A percentile compares a stretch with the other conserved stretches of the same genome.
Conservation (phyloP, 2,329 filamentous ascomycete genomes). For the Seiridium cupressi region DNA sequence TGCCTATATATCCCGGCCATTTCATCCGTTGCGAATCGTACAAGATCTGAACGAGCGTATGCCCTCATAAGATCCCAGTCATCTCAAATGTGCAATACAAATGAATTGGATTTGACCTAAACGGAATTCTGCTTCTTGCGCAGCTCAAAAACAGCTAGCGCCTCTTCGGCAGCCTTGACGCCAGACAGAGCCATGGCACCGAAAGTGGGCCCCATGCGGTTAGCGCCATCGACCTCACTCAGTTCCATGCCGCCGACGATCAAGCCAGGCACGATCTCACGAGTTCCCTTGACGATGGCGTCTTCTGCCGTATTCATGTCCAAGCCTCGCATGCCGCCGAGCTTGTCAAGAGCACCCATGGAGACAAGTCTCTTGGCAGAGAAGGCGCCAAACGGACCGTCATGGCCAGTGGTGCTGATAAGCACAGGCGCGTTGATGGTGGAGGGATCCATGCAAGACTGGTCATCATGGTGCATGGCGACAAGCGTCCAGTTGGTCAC, state of each 20-base stretch:
- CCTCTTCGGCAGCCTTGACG: slow-evolving; percentile 89
- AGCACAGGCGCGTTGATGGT: slow-evolving; percentile 91
- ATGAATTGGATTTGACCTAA: slow-evolving; percentile 26
- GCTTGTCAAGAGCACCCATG: slow-evolving; percentile 79
- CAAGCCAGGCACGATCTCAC: slow-evolving; percentile 82
- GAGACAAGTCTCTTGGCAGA: slow-evolving; percentile 85
- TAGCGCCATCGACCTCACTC: slow-evolving; percentile 85
- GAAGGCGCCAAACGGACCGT: slow-evolving; percentile 89
- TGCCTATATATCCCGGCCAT: neutral
- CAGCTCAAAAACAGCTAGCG: slow-evolving; percentile 71
- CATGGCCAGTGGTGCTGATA: slow-evolving; percentile 88
- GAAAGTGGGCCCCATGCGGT: slow-evolving; percentile 70
- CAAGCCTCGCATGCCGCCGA: slow-evolving; percentile 88
- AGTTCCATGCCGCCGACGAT: slow-evolving; percentile 96
- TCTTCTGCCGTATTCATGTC: slow-evolving; percentile 93
- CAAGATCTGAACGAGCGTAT: neutral
- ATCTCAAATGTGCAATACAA: neutral
- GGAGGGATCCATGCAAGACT: slow-evolving; percentile 96
- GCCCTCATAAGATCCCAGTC: neutral
- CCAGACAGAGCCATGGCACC: slow-evolving; percentile 80
- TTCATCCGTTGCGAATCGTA: neutral
- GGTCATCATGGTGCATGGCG: slow-evolving; percentile 81
- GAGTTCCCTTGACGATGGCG: slow-evolving; percentile 87
- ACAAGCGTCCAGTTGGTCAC: slow-evolving; percentile 97
- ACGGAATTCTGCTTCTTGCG: slow-evolving; percentile 75